phyloP scores from a whole-genome alignment of 257 asterid species.

The Rhazya stricta region DNA sequence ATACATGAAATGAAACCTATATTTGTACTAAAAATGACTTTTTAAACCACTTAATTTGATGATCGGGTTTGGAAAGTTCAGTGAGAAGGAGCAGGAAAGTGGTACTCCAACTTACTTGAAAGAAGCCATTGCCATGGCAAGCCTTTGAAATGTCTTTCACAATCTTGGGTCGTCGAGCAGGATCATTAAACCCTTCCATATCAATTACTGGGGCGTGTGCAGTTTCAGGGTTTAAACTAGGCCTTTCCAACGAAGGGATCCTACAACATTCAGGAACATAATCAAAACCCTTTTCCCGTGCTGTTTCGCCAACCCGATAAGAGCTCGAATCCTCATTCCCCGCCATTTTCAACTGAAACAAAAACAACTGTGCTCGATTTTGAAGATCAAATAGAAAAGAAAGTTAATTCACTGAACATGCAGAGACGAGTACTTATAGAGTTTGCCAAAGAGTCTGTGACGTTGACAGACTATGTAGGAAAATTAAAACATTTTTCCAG shows the following conservation, averaged over 20 bases:
- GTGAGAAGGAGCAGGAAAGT: too few species aligned
- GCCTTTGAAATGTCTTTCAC: conserved; percentile 29
- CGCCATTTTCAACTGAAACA: neutral
- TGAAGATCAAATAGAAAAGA: neutral
- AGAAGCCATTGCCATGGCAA: conserved; percentile 35
- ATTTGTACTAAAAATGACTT: too few species aligned
- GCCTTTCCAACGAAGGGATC: conserved; percentile 13
- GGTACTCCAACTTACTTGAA: conserved; percentile 34
- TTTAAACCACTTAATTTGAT: too few species aligned
- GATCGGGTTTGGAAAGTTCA: too few species aligned
- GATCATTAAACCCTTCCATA: conserved; percentile 26
- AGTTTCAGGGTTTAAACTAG: neutral
- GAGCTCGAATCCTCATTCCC: conserved; percentile 22
- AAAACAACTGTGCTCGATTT: neutral
- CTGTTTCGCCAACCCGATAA: conserved; percentile 33
- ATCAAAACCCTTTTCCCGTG: conserved; percentile 34
- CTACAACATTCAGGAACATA: conserved; percentile 36
- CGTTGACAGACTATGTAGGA: neutral
- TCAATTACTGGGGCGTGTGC: conserved; percentile 24
- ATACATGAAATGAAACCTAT: too few species aligned
- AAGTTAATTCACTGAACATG: neutral
- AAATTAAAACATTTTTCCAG: neutral
- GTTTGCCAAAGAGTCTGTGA: neutral
- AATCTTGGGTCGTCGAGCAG: conserved; percentile 14
- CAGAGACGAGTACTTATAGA: neutral